These are phyloP conservation scores for Cutaneotrichosporon sp. DNA, from an alignment of 1,284 basidiomycete species.

Conservation along the genomic window DNA sequence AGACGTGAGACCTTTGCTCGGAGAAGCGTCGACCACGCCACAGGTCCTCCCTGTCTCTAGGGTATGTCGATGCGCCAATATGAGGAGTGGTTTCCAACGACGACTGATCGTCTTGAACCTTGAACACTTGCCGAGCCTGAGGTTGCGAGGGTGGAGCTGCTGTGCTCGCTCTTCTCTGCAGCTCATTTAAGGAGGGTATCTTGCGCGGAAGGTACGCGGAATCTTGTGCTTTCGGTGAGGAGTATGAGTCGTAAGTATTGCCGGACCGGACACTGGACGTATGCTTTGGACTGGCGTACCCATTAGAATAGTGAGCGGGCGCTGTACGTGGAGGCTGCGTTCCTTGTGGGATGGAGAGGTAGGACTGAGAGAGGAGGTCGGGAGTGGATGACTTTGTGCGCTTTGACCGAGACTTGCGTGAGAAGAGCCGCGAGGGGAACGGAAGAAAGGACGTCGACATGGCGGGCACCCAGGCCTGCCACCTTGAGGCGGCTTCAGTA, in stretches of 20 bases:
- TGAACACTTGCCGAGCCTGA: not conserved
- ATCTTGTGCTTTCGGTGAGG: not conserved
- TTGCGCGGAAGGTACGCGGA: conserved; percentile 3
- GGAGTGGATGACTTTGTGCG: not conserved
- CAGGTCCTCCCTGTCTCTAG: not conserved
- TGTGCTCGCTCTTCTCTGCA: not conserved
- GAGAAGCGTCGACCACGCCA: not conserved
- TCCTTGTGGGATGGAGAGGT: not conserved
- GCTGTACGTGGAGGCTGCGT: not conserved
- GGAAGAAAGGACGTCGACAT: conserved; percentile 6
- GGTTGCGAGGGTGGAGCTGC: not conserved
- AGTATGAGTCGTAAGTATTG: not conserved
- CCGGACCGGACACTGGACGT: not conserved
- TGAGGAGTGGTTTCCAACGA: not conserved
- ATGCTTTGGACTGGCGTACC: not conserved
- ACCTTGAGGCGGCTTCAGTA: too few species aligned
- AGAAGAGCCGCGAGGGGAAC: not conserved
- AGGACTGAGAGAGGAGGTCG: not conserved
- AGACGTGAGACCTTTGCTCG: not conserved
- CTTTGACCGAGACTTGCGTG: not conserved
- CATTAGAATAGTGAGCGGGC: not conserved
- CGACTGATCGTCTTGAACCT: not conserved
- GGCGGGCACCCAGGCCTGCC: too few species aligned
- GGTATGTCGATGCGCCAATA: not conserved
- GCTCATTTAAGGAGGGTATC: not conserved